These are phyloP conservation scores for Tremellales sp. DNA, from an alignment of 1,284 basidiomycete species.

Conservation along the genomic window DNA sequence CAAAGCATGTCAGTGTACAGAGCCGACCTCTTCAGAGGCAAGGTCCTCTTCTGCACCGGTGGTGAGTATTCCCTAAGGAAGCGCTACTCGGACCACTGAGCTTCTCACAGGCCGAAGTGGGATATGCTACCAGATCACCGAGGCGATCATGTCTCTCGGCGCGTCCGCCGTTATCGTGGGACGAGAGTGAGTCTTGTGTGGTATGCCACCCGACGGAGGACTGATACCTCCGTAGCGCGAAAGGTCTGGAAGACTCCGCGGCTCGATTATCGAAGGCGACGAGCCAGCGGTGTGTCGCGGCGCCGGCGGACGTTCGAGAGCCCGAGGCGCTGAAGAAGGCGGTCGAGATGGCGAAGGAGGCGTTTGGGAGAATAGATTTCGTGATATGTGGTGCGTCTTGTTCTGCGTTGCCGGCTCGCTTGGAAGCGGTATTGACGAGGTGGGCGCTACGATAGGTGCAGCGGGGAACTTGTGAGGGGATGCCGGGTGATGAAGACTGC, in stretches of 20 bases:
- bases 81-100: neutral
- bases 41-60: constrained; percentile 90
- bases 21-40: constrained; percentile 78
- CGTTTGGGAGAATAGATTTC: constrained; percentile 86
- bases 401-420: neutral
- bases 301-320: constrained; percentile 78
- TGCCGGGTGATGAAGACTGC: neutral
- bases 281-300: constrained; percentile 66
- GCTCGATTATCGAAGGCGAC: constrained; percentile 67
- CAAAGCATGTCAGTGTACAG: constrained; percentile 57
- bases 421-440: neutral
- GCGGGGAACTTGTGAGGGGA: constrained; percentile 71
- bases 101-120: constrained; percentile 58
- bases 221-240: constrained; percentile 54
- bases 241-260: constrained; percentile 69
- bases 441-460: constrained; percentile 57
- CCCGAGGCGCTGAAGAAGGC: constrained; percentile 70
- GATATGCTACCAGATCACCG: constrained; percentile 86
- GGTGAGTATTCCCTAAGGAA: too few relatives aligned
- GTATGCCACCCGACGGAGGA: neutral
- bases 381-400: constrained; percentile 75
- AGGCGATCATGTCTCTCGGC: constrained; percentile 81
- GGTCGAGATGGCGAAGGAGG: constrained; percentile 67
- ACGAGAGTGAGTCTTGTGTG: constrained; percentile 61
- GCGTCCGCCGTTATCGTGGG: constrained; percentile 78